A percentile compares a stretch with the other conserved stretches of the same genome.
phyloP scores from a whole-genome alignment of 2,329 filamentous ascomycete species.

The Rhinocladiella mackenziei region DNA sequence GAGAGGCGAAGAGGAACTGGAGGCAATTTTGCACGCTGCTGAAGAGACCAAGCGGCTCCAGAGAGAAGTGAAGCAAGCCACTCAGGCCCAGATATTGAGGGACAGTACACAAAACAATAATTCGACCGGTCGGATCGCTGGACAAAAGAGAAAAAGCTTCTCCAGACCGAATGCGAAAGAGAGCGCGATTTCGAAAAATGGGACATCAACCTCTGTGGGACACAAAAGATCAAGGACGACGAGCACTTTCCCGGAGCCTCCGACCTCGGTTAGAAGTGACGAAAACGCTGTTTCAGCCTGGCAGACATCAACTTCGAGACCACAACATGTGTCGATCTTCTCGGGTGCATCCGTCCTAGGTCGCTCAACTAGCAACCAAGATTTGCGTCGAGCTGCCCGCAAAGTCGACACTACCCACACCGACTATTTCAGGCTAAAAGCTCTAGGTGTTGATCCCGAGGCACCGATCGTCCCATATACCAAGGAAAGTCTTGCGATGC shows the following conservation, averaged over 20 bases:
- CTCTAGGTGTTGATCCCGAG: conserved; percentile 44
- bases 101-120: conserved; percentile 2
- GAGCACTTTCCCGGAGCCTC: conserved; percentile 15
- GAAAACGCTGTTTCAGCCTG: conserved; percentile 5
- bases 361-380: conserved; percentile 23
- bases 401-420: conserved; percentile 44
- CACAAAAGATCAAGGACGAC: conserved; percentile 30
- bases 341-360: conserved; percentile 14
- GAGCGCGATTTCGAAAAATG: conserved; percentile 43
- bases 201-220: conserved; percentile 5
- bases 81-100: conserved; percentile 4
- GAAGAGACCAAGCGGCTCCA: conserved; percentile 25
- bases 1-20: conserved; percentile 24
- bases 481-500: conserved; percentile 16
- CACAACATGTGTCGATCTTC: conserved; percentile 17
- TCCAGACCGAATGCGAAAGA: conserved; percentile 77
- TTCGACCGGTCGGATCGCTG: conserved; percentile 18
- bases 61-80: conserved; percentile 18
- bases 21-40: conserved; percentile 25
- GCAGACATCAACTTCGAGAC: conserved; percentile 4
- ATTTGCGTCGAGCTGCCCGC: conserved; percentile 22
- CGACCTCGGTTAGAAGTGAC: conserved; percentile 1
- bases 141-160: conserved; percentile 35
- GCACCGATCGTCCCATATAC: conserved; percentile 31
- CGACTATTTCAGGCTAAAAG: conserved; percentile 50